Conservation (phyloP, 2,329 filamentous ascomycete genomes). For the Amphichorda felina region DNA sequence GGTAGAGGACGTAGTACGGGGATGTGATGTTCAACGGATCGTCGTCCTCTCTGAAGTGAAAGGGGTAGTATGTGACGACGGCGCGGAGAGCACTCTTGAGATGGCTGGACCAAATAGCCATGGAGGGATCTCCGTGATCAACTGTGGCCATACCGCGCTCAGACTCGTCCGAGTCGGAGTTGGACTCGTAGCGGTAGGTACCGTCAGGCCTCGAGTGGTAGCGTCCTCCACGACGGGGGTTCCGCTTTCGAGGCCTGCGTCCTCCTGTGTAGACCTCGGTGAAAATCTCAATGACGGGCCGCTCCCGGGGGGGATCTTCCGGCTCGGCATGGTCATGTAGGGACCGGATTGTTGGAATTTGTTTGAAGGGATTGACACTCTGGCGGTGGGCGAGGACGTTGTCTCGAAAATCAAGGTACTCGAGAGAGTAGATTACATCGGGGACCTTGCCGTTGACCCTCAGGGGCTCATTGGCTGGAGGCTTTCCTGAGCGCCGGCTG, state of each 20-base stretch:
- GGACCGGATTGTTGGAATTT: constrained; percentile 10
- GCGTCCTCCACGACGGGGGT: neutral
- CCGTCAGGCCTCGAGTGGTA: constrained; percentile 5
- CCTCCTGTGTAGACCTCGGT: constrained; percentile 20
- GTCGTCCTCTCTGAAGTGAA: constrained; percentile 21
- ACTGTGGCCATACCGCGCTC: too few species aligned
- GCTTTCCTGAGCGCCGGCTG: constrained; percentile 1
- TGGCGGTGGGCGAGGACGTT: constrained; percentile 10
- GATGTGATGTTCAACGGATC: constrained; percentile 25
- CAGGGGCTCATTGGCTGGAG: constrained; percentile 3
- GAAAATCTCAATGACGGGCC: constrained; percentile 30
- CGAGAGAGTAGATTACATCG: constrained; percentile 28
- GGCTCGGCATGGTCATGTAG: neutral
- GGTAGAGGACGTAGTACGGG: constrained; percentile 35
- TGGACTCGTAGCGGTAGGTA: constrained; percentile 13
- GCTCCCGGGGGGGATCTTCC: constrained; percentile 8
- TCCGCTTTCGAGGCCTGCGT: neutral
- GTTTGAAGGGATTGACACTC: constrained; percentile 23
- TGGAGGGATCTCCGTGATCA: constrained; percentile 12
- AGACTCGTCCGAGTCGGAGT: constrained; percentile 5
- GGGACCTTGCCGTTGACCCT: constrained; percentile 23
- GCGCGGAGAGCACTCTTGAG: constrained; percentile 34
- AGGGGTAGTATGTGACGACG: constrained; percentile 34
- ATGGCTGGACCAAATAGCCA: constrained; percentile 30
- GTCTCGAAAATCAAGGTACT: constrained; percentile 21